Conservation (phyloP, 208 protist genomes). For the Trichomonas vaginalis region DNA sequence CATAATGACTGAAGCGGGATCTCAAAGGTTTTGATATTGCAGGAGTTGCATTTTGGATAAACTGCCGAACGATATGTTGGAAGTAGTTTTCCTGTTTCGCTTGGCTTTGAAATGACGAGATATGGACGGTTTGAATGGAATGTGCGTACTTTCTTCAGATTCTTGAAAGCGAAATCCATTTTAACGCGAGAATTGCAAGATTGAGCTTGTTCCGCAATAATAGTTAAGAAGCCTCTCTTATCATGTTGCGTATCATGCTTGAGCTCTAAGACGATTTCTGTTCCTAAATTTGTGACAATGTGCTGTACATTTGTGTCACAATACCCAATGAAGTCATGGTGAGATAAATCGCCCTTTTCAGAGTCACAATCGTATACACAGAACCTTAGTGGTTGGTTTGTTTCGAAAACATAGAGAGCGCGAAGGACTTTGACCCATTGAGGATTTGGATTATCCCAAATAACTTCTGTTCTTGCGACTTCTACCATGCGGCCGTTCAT, state of each 20-base stretch:
- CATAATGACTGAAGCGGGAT: not conserved
- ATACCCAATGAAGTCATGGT: slow-evolving; percentile 9
- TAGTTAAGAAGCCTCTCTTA: not conserved
- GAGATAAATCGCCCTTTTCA: not conserved
- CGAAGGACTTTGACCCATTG: not conserved
- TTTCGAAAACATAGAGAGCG: not conserved
- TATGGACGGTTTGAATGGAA: not conserved
- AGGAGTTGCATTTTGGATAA: not conserved
- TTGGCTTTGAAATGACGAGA: not conserved
- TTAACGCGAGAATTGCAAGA: not conserved
- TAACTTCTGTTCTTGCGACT: slow-evolving; percentile 14
- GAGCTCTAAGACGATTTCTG: not conserved
- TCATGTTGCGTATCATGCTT: not conserved
- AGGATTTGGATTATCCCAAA: slow-evolving; percentile 16
- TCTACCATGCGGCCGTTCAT: not conserved
- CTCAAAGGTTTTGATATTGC: not conserved
- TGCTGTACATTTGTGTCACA: not conserved
- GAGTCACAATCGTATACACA: slow-evolving; percentile 7
- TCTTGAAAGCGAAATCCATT: not conserved
- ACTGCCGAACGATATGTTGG: not conserved
- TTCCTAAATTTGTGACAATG: not conserved
- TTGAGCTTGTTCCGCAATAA: not conserved
- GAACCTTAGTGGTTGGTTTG: not conserved
- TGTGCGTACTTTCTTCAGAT: not conserved
- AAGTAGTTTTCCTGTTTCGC: not conserved